phyloP scores from a whole-genome alignment of 139 green algal genomes.

The Volvox africanus region DNA sequence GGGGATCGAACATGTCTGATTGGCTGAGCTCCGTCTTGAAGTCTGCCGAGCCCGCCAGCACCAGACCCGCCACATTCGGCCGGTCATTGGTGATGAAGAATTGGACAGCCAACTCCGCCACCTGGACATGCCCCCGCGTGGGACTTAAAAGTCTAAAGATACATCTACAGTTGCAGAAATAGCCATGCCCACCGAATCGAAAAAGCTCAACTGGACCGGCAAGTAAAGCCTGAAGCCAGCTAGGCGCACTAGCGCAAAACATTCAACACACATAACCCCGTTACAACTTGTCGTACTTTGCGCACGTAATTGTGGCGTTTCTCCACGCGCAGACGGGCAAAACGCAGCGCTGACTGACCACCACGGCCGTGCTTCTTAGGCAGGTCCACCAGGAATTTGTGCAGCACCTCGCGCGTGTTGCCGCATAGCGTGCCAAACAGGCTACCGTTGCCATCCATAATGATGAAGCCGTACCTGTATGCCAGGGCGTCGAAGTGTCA shows the following conservation, averaged over 20 bases:
- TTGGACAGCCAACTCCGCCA: conserved; percentile 89
- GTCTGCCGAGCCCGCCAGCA: conserved; percentile 96
- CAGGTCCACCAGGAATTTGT: conserved; percentile 98
- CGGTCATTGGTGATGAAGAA: conserved; percentile 94
- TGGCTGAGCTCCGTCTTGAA: conserved; percentile 98
- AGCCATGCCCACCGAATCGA: too few relatives aligned
- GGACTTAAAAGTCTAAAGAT: too few relatives aligned
- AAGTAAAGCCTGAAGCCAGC: too few relatives aligned
- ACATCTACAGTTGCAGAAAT: too few relatives aligned
- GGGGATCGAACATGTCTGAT: conserved; percentile 97
- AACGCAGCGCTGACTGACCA: conserved; percentile 98
- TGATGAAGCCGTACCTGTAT: conserved; percentile 97
- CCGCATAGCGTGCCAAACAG: conserved; percentile 97
- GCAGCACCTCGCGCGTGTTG: conserved; percentile 96
- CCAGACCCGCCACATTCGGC: conserved; percentile 95
- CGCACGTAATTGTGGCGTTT: conserved; percentile 99
- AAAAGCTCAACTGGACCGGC: too few relatives aligned
- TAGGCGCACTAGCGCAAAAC: too few relatives aligned
- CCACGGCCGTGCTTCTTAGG: conserved; percentile 99
- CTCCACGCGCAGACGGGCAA: conserved; percentile 97
- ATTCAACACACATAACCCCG: too few relatives aligned
- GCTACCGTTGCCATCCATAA: conserved; percentile 98
- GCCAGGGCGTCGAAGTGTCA: background rate
- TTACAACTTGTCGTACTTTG: conserved; percentile 74
- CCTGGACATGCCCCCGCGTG: conserved; percentile 51